Base-by-base conservation (phyloP, 1,139 yeast species). In the Taphrina betulina region DNA sequence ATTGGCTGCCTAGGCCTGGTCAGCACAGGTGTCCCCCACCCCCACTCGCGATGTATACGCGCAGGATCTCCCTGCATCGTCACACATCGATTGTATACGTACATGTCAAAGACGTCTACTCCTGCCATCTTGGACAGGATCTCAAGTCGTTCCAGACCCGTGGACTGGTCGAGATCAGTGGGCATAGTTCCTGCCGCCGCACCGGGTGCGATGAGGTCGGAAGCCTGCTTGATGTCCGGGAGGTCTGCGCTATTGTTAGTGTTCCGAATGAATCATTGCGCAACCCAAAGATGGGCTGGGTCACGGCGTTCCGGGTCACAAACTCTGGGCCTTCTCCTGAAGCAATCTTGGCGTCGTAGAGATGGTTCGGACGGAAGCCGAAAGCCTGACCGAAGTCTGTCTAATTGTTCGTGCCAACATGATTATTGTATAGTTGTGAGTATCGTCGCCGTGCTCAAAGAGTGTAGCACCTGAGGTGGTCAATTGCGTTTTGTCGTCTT, bases 61-160 rank as follows among this genome's bases (percentile, higher is more conserved):
- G n/a, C n/a, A n/a, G n/a, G n/a, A 5, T 17, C 43, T 17, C 29
- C 22, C 44, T 14, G 8, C 31, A 79, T 75, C 96, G 88, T 69
- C 89, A 84, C 63, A 89, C 75, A 63, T 87, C 87, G 68, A 94
- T 82, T 67, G 95, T 92, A 73, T 84, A 84, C 48, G 7, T 29
- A 43, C 72, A 82, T 78, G 78, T 92, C 97, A 78, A 90, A 92
- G 64, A 92, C 81, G 69, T 92, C 97, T 65, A 92, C 79, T 79
- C 98, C 98, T 75, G 89, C 96, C 72, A 85, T 76, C 75, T 89
- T 86, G 78, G 95, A 96, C 69, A 92, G 81, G 68, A 86, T 72
- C 79, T 92, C 98, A 67, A 89, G 80, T 82, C 98, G 89, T 75
- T 86, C 97, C 71, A 92, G 79, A 85, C 98, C 98, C 58, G 98